Percentiles rank a stretch among this genome's conserved stretches.
These are phyloP conservation scores for Tylopilus plumbeoviolaceoides DNA, from an alignment of 768 basidiomycete genomes.

Conservation along the genomic window DNA sequence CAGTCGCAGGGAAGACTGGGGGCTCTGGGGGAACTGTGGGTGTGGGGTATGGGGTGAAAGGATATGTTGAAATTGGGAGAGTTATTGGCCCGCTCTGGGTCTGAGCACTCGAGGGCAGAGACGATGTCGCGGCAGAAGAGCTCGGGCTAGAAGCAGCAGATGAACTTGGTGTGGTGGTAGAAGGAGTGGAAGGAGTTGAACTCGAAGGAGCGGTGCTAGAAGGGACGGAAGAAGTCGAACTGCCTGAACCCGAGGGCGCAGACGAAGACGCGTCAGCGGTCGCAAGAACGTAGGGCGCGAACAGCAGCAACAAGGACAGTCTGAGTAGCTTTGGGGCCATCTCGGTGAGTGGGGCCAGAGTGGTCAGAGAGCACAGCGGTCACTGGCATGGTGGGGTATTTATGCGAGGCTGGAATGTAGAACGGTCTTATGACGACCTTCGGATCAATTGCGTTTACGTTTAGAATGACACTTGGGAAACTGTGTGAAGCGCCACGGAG, in stretches of 20 bases:
- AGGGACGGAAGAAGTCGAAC: background rate
- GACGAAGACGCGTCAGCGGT: background rate
- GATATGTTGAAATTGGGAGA: slow-evolving; percentile 37
- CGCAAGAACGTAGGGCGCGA: slow-evolving; percentile 4
- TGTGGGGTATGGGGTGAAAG: slow-evolving; percentile 59
- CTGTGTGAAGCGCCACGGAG: background rate
- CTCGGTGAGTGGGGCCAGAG: background rate
- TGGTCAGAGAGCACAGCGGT: background rate
- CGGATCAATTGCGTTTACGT: background rate
- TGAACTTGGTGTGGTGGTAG: background rate
- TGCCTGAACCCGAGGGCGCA: background rate
- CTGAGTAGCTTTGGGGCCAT: slow-evolving; percentile 17
- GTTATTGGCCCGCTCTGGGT: slow-evolving; percentile 26
- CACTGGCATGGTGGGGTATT: background rate
- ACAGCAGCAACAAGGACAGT: slow-evolving; percentile 16
- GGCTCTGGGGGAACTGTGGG: slow-evolving; percentile 53
- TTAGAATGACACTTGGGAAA: background rate
- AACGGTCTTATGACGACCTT: background rate
- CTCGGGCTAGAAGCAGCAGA: slow-evolving; percentile 1
- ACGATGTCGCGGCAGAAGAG: slow-evolving; percentile 9
- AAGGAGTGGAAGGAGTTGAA: slow-evolving; percentile 4
- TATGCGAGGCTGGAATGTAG: background rate
- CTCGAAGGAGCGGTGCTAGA: background rate
- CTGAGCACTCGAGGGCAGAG: background rate
- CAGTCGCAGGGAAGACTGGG: slow-evolving; percentile 48